Conservation (phyloP, 768 basidiomycete species). For the Termitomyces sp. region DNA sequence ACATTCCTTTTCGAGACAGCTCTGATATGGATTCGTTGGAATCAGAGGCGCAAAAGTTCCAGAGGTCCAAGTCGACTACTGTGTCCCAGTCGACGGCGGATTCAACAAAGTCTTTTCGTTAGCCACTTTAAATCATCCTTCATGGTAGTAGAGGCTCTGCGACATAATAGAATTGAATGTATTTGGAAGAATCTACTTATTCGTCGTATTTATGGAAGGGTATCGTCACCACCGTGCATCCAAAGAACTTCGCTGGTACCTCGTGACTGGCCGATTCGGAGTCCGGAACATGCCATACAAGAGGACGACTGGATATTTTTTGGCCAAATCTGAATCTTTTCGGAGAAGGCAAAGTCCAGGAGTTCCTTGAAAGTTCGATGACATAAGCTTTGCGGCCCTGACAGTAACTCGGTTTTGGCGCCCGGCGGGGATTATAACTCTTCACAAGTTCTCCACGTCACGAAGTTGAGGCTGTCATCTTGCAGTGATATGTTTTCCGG, state of each 20-base stretch:
- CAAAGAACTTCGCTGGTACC: neutral
- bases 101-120: neutral
- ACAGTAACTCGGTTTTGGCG: neutral
- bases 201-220: neutral
- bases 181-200: too few relatives aligned
- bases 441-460: neutral
- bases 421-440: neutral
- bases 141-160: neutral
- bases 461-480: neutral
- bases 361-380: neutral
- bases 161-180: neutral
- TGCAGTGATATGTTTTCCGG: neutral
- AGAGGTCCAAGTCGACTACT: too few relatives aligned
- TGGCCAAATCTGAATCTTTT: neutral
- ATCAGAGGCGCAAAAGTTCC: neutral
- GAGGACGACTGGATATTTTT: neutral
- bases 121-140: neutral
- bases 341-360: neutral
- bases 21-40: neutral
- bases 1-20: neutral
- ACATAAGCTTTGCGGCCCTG: constrained; percentile 2
- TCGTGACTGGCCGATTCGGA: constrained; percentile 3
- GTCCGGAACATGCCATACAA: neutral
- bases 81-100: neutral
- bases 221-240: neutral